Evolutionary conservation across 768 basidiomycete species (phyloP).

Genomic region (Myochromella boudieri): DNA sequence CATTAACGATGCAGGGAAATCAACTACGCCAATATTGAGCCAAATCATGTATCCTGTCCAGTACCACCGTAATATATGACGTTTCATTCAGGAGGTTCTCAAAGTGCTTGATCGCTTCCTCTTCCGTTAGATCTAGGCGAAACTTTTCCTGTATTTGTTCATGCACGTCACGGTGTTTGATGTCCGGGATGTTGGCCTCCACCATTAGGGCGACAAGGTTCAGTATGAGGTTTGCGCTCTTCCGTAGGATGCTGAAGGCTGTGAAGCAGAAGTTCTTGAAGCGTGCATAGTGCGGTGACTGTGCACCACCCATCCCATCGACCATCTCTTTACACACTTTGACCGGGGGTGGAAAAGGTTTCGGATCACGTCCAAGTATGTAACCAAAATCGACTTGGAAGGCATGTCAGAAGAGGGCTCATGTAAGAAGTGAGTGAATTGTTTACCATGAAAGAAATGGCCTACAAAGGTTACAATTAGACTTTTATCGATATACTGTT

Average conservation of each 20-base stretch:
- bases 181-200: constrained; percentile 96
- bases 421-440: constrained; percentile 9
- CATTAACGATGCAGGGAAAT: too few species aligned
- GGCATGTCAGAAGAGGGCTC: background rate
- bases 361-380: constrained; percentile 95
- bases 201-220: constrained; percentile 97
- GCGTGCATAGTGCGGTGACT: constrained; percentile 91
- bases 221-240: constrained; percentile 95
- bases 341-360: constrained; percentile 95
- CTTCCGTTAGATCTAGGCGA: constrained; percentile 89
- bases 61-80: constrained; percentile 87
- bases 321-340: constrained; percentile 99
- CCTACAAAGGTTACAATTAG: constrained; percentile 36
- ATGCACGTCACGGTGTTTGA: constrained; percentile 86
- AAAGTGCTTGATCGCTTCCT: constrained; percentile 97
- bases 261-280: constrained; percentile 98
- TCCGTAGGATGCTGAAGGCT: constrained; percentile 94
- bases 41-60: constrained; percentile 91
- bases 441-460: constrained; percentile 92
- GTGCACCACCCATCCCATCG: constrained; percentile 97
- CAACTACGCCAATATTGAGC: constrained; percentile 88
- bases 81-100: constrained; percentile 93
- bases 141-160: constrained; percentile 97
- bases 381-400: constrained; percentile 93
- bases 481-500: background rate